Base-by-base conservation (phyloP, 192 early-diverging fungal species). In the Coemansia sp. region DNA sequence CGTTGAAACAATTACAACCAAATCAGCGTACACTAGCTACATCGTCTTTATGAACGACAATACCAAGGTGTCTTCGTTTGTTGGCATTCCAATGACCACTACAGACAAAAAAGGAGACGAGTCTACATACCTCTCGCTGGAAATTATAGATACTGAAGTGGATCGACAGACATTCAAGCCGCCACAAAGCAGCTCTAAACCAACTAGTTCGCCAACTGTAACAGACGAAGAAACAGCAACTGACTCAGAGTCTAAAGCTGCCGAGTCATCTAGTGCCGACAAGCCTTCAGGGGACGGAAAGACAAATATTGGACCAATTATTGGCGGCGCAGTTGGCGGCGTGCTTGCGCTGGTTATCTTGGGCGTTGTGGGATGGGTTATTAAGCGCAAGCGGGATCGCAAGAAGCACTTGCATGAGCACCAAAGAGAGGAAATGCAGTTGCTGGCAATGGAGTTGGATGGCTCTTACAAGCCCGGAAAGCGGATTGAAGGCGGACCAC, bases 371-470 rank as follows among this genome's bases (percentile, higher is more conserved):
- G 66, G 65, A 0, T 72, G 70, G 65, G 17, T 78, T 22, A 56
- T 65, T 42, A 68, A 72, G 58, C 75, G 75, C 58, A 72, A 72
- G 59, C 54, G 49, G 23, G 63, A 62, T 17, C 75, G 75, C 66
- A 72, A 69, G 59, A 42, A 42, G 34, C 66, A 78, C n/a, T 47
- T 68, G 6, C 69, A 68, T 10, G 75, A 78, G 66, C 75, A 78
- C 56, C 65, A 68, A 9, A 72, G 36, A 21, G 75, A 78, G 59
- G 69, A 78, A 42, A 64, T 78, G 66, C 75, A 78, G 62, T 59
- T 78, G 25, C 62, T 78, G 22, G 65, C 75, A 15, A 65, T 78
- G 69, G 65, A 78, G 58, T 53, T 78, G 10, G 75, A 70, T 51
- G 75, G 75, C 52, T 68, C 69, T 4, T 78, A 67, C 69, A 72